Base-by-base conservation (phyloP, 1,139 yeast genomes). In the Pichia sp. region DNA sequence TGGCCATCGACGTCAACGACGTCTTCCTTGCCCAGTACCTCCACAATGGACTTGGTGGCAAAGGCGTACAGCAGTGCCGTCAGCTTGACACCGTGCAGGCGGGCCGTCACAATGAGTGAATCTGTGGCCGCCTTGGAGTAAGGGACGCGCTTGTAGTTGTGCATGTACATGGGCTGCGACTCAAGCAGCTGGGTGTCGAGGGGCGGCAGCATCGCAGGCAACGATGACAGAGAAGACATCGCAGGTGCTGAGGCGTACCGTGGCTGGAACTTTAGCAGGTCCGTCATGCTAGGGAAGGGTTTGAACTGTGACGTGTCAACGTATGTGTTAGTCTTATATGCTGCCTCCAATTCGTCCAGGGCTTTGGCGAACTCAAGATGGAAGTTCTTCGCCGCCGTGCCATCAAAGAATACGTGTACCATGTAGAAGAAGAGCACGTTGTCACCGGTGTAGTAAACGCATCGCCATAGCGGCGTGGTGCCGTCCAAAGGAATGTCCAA, bases 361-460 rank as follows among this genome's bases (percentile, higher is more conserved):
- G 23, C 16, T 9, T 37, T 25, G 8, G 29, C 21, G 20, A 39
- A 32, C 4, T 25, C 27, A 6, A 14, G 16, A 35, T 62, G 69
- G 46, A 67, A 64, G 26, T 50, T 47, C 10, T 51, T 49, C 1
- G 58, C 66, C 1, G 66, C 50, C 13, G 51, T 52, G 3, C 72
- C 72, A 42, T 67, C 72, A 25, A 56, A 55, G 15, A 60, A 46
- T 1, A 56, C 32, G 43, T 67, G 72, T 41, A 64, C 64, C 33
- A 56, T 55, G 12, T 50, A 45, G 25, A 60, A 56, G 2, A 61
- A 46, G 7, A 64, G 26, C 18, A 41, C 37, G 10, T 33, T n/a
- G n/a, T n/a, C n/a, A n/a, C n/a, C n/a, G n/a, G n/a, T n/a, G n/a
- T n/a, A n/a, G n/a, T n/a, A n/a, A n/a, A n/a, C n/a, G n/a, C n/a